phyloP scores from a whole-genome alignment of 495 filamentous ascomycete species.

The Hypoxylon lienhwacheense region DNA sequence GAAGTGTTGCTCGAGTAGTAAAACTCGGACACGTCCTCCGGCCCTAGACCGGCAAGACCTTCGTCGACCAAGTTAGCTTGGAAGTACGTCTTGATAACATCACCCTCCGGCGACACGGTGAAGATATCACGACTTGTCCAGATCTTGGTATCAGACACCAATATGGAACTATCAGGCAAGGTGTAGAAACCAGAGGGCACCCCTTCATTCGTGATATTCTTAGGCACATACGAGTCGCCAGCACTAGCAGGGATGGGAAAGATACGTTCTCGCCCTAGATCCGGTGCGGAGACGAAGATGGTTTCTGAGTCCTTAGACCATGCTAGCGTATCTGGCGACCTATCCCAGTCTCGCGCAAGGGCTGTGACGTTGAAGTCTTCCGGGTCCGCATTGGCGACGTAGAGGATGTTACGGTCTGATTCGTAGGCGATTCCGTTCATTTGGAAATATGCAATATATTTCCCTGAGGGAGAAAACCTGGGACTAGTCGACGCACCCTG shows the following conservation, averaged over 20 bases:
- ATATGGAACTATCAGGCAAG: conserved; percentile 52
- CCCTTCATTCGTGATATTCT: conserved; percentile 58
- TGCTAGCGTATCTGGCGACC: conserved; percentile 56
- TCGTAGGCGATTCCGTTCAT: conserved; percentile 72
- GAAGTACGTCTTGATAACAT: conserved; percentile 36
- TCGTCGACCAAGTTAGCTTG: conserved; percentile 38
- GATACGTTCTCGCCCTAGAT: conserved; percentile 58
- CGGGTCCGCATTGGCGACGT: conserved; percentile 40
- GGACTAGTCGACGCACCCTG: conserved; percentile 69
- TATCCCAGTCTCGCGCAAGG: conserved; percentile 56
- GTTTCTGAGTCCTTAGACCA: conserved; percentile 62
- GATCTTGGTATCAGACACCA: conserved; percentile 61
- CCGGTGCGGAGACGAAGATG: conserved; percentile 58
- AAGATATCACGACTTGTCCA: conserved; percentile 57
- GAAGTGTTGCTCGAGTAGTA: conserved; percentile 64
- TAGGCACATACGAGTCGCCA: conserved; percentile 48
- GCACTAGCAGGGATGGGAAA: conserved; percentile 55
- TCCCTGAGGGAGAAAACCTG: conserved; percentile 67
- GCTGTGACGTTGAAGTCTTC: conserved; percentile 36
- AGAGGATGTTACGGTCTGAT: conserved; percentile 70
- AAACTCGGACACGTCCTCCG: conserved; percentile 39
- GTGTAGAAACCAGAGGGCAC: conserved; percentile 55
- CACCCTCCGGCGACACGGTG: conserved; percentile 31
- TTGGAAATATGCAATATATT: conserved; percentile 64
- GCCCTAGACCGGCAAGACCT: conserved; percentile 57